These are phyloP conservation scores for Paramecium primaurelia DNA, from an alignment of 73 alveolate genomes.

Conservation along the genomic window DNA sequence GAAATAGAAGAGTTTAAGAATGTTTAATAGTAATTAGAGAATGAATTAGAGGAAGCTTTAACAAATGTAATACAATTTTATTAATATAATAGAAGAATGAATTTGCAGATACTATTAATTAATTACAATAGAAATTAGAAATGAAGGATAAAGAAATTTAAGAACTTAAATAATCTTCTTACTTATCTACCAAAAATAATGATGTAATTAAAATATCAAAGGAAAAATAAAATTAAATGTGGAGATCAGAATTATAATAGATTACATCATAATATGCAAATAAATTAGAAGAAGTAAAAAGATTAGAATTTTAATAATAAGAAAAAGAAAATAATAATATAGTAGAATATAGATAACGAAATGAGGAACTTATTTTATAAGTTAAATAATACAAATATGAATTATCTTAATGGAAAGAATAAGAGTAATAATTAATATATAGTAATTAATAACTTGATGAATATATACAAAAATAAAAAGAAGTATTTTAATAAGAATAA, in stretches of 20 bases:
- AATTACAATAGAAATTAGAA: not conserved
- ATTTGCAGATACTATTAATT: not conserved
- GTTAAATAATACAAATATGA: not conserved
- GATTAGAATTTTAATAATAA: not conserved
- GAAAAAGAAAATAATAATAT: not conserved
- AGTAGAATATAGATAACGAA: slow-evolving; percentile 2
- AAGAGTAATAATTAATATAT: not conserved
- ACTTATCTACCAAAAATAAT: not conserved
- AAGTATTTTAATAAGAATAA: not conserved
- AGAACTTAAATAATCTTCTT: not conserved
- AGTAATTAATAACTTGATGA: not conserved
- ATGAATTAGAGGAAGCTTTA: not conserved
- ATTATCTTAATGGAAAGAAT: not conserved
- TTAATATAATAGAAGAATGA: slow-evolving; percentile 7
- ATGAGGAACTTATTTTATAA: slow-evolving; percentile 16
- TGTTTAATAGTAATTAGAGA: not conserved
- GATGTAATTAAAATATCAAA: slow-evolving; percentile 36
- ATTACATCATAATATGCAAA: slow-evolving; percentile 9
- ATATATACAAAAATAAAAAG: not conserved
- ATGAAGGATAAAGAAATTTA: not conserved
- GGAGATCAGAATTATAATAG: slow-evolving; percentile 13
- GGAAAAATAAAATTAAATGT: not conserved
- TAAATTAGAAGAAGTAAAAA: slow-evolving; percentile 24
- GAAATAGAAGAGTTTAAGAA: slow-evolving; percentile 7
- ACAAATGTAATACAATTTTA: not conserved